Evolutionary conservation across 2,329 filamentous ascomycete genomes (phyloP).

Genomic region (Xylariaceae sp.): DNA sequence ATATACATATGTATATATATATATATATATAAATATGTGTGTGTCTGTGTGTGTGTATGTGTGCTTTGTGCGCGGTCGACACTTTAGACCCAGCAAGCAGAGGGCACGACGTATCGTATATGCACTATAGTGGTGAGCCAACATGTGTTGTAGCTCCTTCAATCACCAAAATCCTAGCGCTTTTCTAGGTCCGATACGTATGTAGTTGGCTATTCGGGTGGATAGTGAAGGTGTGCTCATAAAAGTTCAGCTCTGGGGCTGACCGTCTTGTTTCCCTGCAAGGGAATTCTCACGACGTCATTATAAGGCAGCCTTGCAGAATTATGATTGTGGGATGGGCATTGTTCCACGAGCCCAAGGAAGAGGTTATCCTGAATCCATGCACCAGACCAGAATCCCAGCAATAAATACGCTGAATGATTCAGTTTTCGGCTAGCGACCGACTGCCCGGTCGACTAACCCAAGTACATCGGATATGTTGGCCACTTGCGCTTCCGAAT

Average conservation of each 20-base stretch:
- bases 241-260: neutral
- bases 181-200: neutral
- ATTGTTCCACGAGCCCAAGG: neutral
- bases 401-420: neutral
- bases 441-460: neutral
- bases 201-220: neutral
- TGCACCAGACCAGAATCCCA: too few species aligned
- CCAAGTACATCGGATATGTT: neutral
- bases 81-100: neutral
- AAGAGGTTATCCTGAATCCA: neutral
- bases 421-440: neutral
- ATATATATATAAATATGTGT: too few species aligned
- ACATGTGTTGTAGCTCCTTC: constrained; percentile 4
- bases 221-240: neutral
- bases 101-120: constrained; percentile 33
- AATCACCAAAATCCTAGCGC: neutral
- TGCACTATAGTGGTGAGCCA: constrained; percentile 24
- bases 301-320: neutral
- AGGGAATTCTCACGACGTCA: constrained; percentile 5
- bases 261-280: neutral
- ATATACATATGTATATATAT: too few species aligned
- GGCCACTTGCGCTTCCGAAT: neutral
- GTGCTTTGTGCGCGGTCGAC: neutral
- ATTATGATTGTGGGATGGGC: neutral
- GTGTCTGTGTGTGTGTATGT: too few species aligned